Conservation (phyloP, 352 stramenopile species). For the Phytophthora chlamydospora region DNA sequence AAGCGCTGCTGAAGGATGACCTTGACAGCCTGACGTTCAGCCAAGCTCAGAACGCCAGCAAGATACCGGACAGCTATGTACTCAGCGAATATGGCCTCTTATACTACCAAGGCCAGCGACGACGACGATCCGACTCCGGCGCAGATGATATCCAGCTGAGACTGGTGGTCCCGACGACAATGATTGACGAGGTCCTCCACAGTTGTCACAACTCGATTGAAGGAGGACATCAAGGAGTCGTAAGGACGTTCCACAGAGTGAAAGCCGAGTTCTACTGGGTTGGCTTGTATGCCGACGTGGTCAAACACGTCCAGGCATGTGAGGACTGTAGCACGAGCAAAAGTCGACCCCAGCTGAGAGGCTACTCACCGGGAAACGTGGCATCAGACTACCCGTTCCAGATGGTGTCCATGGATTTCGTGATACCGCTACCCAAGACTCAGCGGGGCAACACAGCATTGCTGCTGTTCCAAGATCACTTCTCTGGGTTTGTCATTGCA, state of each 20-base stretch:
- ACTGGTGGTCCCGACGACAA: slow-evolving; percentile 7
- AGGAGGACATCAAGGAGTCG: not conserved
- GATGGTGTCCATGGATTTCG: slow-evolving; percentile 16
- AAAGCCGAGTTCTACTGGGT: slow-evolving; percentile 13
- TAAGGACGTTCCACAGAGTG: slow-evolving; percentile 6
- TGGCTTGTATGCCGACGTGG: slow-evolving; percentile 8
- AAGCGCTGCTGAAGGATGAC: not conserved
- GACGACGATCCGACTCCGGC: too few relatives aligned
- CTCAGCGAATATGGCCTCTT: slow-evolving; percentile 4
- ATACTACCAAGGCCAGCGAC: not conserved
- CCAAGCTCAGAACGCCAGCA: not conserved
- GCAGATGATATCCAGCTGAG: not conserved
- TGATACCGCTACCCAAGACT: slow-evolving; percentile 6
- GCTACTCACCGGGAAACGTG: slow-evolving; percentile 3
- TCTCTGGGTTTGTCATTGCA: slow-evolving; percentile 14
- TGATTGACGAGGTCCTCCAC: slow-evolving; percentile 9
- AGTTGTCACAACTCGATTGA: slow-evolving; percentile 12
- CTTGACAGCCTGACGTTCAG: too few relatives aligned
- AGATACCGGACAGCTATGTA: slow-evolving; percentile 6
- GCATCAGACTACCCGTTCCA: not conserved
- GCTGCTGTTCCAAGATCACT: slow-evolving; percentile 7
- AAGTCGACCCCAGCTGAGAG: not conserved
- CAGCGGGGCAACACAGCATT: slow-evolving; percentile 4
- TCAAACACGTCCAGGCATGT: slow-evolving; percentile 3
- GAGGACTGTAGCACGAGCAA: slow-evolving; percentile 9